These are phyloP conservation scores for Penicillium sp. DNA, from an alignment of 2,329 filamentous ascomycete genomes.

Conservation along the genomic window DNA sequence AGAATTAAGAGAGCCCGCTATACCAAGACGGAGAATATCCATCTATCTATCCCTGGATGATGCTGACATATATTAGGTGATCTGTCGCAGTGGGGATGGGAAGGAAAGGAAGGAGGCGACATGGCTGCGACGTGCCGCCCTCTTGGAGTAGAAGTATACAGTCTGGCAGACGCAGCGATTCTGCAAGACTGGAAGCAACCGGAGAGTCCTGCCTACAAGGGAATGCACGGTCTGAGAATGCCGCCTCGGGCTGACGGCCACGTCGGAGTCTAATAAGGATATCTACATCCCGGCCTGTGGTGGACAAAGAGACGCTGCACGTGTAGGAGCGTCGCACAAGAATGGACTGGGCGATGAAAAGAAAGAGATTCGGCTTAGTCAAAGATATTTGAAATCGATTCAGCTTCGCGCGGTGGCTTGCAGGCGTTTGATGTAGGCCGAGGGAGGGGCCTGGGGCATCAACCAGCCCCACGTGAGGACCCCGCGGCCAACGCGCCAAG, in stretches of 20 bases:
- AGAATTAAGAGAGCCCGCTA: no score
- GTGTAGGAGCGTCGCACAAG: not conserved
- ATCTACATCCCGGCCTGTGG: no score
- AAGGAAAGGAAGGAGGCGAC: constrained; percentile 48
- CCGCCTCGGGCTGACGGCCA: constrained; percentile 31
- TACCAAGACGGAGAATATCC: no score
- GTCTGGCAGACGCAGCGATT: constrained; percentile 52
- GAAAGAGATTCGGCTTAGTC: not conserved
- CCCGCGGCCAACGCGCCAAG: constrained; percentile 3
- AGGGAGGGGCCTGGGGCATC: constrained; percentile 4
- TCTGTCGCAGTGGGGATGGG: constrained; percentile 76
- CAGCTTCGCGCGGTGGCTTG: no score
- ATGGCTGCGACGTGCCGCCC: constrained; percentile 68
- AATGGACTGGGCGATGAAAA: no score
- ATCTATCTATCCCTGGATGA: no score
- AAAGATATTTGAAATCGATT: no score
- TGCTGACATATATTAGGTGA: no score
- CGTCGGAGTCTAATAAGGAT: not conserved
- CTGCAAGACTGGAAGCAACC: constrained; percentile 62
- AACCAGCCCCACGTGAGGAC: not conserved
- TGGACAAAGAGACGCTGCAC: not conserved
- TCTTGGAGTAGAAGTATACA: constrained; percentile 69
- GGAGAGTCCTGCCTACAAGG: constrained; percentile 58
- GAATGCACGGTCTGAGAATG: constrained; percentile 61
- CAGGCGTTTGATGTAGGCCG: not conserved